Evolutionary conservation across 2,329 filamentous ascomycete species (phyloP).

Genomic region (Phialemonium atrogriseum): DNA sequence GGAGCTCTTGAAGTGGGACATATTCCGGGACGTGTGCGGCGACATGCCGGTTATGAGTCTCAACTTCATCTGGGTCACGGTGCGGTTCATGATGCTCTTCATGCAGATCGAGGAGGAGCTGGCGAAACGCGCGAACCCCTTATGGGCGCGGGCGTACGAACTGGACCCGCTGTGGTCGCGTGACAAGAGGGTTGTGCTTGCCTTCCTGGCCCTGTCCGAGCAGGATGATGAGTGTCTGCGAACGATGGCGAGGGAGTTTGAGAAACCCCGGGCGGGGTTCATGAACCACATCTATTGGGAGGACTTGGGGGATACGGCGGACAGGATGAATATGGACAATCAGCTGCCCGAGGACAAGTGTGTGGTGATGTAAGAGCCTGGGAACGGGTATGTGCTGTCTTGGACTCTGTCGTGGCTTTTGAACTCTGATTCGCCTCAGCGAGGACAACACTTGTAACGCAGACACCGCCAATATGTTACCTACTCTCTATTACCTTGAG

Average conservation of each 20-base stretch:
- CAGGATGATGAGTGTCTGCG: constrained; percentile 22
- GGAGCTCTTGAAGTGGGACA: constrained; percentile 16
- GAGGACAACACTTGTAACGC: no score
- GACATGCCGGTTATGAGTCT: constrained; percentile 19
- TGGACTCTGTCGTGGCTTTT: no score
- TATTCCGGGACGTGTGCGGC: constrained; percentile 20
- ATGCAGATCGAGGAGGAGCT: constrained; percentile 19
- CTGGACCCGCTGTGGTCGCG: constrained; percentile 6
- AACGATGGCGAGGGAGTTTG: constrained; percentile 20
- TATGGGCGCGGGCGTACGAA: constrained; percentile 22
- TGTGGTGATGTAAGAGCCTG: not conserved
- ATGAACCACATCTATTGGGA: constrained; percentile 25
- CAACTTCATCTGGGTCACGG: constrained; percentile 23
- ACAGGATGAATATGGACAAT: not conserved
- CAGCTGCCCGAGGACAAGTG: not conserved
- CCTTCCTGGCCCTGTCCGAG: constrained; percentile 12
- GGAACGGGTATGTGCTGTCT: no score
- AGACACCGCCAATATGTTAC: no score
- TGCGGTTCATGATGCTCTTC: constrained; percentile 16
- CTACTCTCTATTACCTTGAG: no score
- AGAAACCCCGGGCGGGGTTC: constrained; percentile 16
- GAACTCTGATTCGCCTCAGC: no score
- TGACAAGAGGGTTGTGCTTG: constrained; percentile 18
- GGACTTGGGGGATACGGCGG: constrained; percentile 9
- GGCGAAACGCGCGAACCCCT: constrained; percentile 13